Percentiles rank a stretch among this genome's conserved stretches.
phyloP scores from a whole-genome alignment of 176 grass and related monocot species.

The Miscanthus lutarioriparius region DNA sequence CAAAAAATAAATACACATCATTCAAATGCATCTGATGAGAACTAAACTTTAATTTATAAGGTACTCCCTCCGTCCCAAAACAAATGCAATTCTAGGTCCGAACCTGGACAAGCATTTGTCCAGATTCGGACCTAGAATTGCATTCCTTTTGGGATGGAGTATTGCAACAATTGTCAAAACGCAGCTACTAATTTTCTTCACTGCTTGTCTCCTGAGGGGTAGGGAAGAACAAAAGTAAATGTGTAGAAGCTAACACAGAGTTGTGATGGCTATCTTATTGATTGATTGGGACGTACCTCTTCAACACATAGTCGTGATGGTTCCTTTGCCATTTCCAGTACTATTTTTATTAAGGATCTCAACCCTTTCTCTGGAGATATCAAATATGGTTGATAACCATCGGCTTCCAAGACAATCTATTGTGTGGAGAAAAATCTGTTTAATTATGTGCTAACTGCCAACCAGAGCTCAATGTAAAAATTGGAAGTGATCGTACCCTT shows the following conservation, averaged over 20 bases:
- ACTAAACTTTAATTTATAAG: slow-evolving; percentile 9
- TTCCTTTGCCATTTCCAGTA: slow-evolving; percentile 93
- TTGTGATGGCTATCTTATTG: neutral
- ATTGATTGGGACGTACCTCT: slow-evolving; percentile 53
- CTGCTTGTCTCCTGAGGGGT: neutral
- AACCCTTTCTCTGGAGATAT: slow-evolving; percentile 97
- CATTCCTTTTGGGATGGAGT: neutral
- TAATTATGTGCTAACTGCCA: neutral
- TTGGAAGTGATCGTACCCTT: slow-evolving; percentile 51
- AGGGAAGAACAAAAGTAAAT: neutral
- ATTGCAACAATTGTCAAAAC: neutral
- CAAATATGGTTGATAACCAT: slow-evolving; percentile 94
- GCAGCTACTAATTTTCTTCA: neutral
- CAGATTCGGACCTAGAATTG: neutral
- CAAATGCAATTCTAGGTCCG: neutral
- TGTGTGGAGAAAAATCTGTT: slow-evolving; percentile 24
- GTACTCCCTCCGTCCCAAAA: neutral
- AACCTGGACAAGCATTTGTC: neutral
- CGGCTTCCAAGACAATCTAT: slow-evolving; percentile 96
- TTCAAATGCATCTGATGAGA: neutral
- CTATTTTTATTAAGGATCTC: slow-evolving; percentile 93
- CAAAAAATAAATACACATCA: neutral
- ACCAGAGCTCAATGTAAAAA: slow-evolving; percentile 19
- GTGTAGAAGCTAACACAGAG: slow-evolving; percentile 2
- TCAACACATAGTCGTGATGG: slow-evolving; percentile 91